Evolutionary conservation across 768 basidiomycete genomes (phyloP).

Genomic region (Hydnomerulius pinastri): DNA sequence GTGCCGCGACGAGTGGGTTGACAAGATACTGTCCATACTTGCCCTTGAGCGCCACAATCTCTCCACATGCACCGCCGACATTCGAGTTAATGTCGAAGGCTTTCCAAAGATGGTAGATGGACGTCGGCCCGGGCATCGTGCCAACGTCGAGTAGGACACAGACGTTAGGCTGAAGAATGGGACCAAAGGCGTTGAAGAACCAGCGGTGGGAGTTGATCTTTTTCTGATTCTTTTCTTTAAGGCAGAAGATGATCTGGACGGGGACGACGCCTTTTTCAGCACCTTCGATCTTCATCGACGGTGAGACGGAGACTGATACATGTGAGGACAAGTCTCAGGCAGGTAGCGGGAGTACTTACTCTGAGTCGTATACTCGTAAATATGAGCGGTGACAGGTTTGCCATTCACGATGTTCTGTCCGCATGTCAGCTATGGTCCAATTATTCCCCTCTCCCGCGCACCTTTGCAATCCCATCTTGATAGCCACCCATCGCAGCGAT

Average conservation of each 20-base stretch:
- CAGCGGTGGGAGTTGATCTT: constrained; percentile 95
- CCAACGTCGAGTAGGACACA: constrained; percentile 91
- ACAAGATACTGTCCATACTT: constrained; percentile 76
- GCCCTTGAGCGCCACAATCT: constrained; percentile 91
- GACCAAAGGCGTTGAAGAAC: constrained; percentile 92
- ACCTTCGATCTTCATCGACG: constrained; percentile 79
- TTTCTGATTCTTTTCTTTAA: constrained; percentile 92
- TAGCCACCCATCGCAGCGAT: constrained; percentile 94
- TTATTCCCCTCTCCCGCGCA: constrained; percentile 26
- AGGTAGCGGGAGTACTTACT: constrained; percentile 40
- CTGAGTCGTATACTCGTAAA: constrained; percentile 94
- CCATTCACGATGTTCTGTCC: constrained; percentile 72
- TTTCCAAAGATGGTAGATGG: constrained; percentile 93
- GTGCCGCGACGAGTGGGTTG: constrained; percentile 87
- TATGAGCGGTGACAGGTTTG: constrained; percentile 83
- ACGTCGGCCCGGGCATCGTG: constrained; percentile 82
- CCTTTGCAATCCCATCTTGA: constrained; percentile 91
- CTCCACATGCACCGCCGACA: constrained; percentile 93
- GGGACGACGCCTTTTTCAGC: constrained; percentile 81
- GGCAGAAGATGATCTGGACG: constrained; percentile 89
- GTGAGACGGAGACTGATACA: constrained; percentile 70
- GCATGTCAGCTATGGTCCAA: constrained; percentile 3
- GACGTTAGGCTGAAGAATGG: constrained; percentile 85
- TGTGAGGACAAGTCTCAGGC: constrained; percentile 8
- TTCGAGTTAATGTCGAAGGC: constrained; percentile 92